These are phyloP conservation scores for Penicillium verrucosum DNA, from an alignment of 2,329 filamentous ascomycete genomes.

Conservation along the genomic window DNA sequence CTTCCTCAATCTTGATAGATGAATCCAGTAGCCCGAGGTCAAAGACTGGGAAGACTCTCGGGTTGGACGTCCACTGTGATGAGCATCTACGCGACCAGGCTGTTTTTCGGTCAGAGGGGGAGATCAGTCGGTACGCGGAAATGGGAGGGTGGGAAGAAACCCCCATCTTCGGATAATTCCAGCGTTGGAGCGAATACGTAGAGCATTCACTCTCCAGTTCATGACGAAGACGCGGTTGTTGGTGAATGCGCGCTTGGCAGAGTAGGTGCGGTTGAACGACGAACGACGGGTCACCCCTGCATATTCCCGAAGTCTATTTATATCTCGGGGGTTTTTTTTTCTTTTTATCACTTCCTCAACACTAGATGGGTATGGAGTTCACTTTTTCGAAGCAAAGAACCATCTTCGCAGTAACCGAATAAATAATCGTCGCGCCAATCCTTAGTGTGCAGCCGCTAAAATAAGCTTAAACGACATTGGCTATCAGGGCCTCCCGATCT, in stretches of 20 bases:
- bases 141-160: neutral
- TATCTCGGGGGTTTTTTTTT: neutral
- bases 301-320: slow-evolving; percentile 1
- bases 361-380: neutral
- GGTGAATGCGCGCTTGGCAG: neutral
- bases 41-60: slow-evolving; percentile 8
- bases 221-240: neutral
- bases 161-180: neutral
- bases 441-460: neutral
- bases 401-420: no score
- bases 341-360: neutral
- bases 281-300: neutral
- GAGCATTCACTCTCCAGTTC: neutral
- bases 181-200: neutral
- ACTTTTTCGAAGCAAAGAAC: no score
- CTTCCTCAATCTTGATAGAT: slow-evolving; percentile 12
- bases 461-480: neutral
- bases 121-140: neutral
- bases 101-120: neutral
- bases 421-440: neutral
- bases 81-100: neutral
- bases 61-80: slow-evolving; percentile 7
- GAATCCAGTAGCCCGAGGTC: slow-evolving; percentile 9
- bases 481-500: neutral
- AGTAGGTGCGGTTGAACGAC: neutral